Base-by-base conservation (phyloP, 2,329 filamentous ascomycete species). In the Calonectria pseudoreteaudii region DNA sequence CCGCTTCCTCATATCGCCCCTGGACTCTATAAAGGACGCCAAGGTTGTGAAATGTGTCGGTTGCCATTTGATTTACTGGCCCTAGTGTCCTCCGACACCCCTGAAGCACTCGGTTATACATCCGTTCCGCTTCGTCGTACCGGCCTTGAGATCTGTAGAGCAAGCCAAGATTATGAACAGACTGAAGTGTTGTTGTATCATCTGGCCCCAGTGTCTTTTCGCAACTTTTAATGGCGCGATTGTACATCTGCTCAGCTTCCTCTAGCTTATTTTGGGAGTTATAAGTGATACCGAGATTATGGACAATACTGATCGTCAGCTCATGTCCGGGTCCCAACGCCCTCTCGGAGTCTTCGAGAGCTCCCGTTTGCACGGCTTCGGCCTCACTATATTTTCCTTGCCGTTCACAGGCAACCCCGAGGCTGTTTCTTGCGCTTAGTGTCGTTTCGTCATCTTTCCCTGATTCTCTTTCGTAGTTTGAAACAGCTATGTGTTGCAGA, bases 21-120 rank as follows among this genome's bases (percentile, higher is more conserved):
- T 60, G 53, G n/a, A 23, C 20, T 41, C 30, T 36, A 16, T 62
- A 62, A 3, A 53, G 14, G 9, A 28, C 50, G 9, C 26, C 50
- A 6, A 53, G 28, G 60, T 64, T 64, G 38, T 47, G 38, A 38
- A 47, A 18, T 7, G n/a, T 52, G 34, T 66, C n/a, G 14, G 38
- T 31, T 28, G 47, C 26, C 14, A 23, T 28, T 66, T 30, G 34
- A 26, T 38, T 28, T 7, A 53, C 65, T 44, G 47, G 47, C 13
- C 65, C 65, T 2, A 0, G 52, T 20, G 66, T 68, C 34, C 76
- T 76, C 62, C 82, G 75, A 18, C 75, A 75, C 60, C 81, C 77
- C 79, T 78, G 66, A 7, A 84, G 75, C 64, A 81, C 82, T 60
- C 80, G 81, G 11, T 74, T 9, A 30, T 79, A 84, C 78, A 83